A percentile compares a stretch with the other conserved stretches of the same genome.
Conservation (phyloP, 805 yeast genomes). For the Candida cerambycidarum region DNA sequence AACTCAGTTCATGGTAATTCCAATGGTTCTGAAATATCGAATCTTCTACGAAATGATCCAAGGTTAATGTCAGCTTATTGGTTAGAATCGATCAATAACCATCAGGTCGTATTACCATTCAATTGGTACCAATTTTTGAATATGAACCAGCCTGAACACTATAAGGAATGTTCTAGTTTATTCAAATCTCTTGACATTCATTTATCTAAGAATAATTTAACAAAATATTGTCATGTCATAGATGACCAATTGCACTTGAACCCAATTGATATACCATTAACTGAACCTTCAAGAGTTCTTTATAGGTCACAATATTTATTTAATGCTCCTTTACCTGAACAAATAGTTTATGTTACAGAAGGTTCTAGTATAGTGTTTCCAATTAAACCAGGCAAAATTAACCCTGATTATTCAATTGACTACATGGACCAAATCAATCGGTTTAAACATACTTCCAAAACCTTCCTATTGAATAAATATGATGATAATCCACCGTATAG, state of each 20-base stretch:
- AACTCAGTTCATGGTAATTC: too few relatives aligned
- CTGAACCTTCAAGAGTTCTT: neutral
- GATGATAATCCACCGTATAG: neutral
- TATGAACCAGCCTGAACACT: neutral
- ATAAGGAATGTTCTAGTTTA: neutral
- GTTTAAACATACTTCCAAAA: neutral
- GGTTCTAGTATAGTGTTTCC: constrained; percentile 6
- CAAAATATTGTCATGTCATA: neutral
- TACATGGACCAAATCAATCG: neutral
- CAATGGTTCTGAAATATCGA: neutral
- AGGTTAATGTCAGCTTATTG: neutral
- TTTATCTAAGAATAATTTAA: neutral
- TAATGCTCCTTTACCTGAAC: constrained; percentile 4
- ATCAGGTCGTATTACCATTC: neutral
- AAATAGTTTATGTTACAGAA: constrained; percentile 1
- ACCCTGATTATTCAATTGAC: neutral
- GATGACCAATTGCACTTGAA: neutral
- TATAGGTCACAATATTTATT: neutral
- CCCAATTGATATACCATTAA: constrained; percentile 1
- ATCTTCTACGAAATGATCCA: constrained; percentile 1
- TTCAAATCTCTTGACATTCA: neutral
- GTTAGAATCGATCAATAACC: neutral
- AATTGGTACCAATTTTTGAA: constrained; percentile 5
- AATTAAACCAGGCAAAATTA: neutral
- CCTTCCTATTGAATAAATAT: neutral